phyloP scores from a whole-genome alignment of 768 basidiomycete species.

The Trametes coccinea region DNA sequence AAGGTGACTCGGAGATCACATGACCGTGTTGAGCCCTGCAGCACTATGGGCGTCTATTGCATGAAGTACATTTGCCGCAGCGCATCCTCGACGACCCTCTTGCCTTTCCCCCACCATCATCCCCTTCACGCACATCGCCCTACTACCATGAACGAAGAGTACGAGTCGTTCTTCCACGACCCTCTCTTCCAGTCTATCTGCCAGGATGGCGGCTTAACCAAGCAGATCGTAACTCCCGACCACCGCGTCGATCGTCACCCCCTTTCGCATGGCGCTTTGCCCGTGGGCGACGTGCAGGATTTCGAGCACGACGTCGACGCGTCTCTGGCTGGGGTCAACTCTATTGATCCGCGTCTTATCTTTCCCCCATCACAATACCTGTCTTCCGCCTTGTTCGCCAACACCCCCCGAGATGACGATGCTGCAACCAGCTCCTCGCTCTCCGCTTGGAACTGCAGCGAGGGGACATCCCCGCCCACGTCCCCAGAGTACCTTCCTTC shows the following conservation, averaged over 20 bases:
- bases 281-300: not conserved
- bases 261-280: no score
- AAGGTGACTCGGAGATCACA: not conserved
- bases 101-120: not conserved
- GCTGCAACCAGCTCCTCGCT: not conserved
- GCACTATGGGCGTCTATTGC: not conserved
- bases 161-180: not conserved
- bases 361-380: not conserved
- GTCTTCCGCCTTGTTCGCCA: not conserved
- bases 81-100: not conserved
- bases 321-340: not conserved
- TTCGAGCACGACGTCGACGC: not conserved
- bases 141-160: not conserved
- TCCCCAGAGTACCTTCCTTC: not conserved
- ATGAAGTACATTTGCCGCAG: not conserved
- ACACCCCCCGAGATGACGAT: not conserved
- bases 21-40: not conserved
- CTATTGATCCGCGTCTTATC: not conserved
- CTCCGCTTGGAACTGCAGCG: not conserved
- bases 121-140: not conserved
- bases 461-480: not conserved
- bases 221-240: slow-evolving; percentile 4
- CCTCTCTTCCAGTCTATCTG: not conserved
- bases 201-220: not conserved
- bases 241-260: not conserved